Evolutionary conservation across 2,329 filamentous ascomycete species (phyloP).

Genomic region (Orbilia ellipsospora): DNA sequence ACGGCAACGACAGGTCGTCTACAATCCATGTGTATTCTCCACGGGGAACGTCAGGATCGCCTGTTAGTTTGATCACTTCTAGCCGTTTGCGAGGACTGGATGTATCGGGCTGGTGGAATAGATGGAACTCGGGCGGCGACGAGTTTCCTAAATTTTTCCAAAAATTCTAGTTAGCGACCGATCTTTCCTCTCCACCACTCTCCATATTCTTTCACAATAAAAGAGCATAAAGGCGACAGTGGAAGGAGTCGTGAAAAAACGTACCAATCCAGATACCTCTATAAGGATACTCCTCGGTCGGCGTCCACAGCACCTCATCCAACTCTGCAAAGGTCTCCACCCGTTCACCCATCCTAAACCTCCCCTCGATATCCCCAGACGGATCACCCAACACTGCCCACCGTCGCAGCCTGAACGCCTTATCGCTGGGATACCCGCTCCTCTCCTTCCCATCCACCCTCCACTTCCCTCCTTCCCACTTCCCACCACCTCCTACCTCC

Average conservation of each 20-base stretch:
- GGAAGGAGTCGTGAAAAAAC: neutral
- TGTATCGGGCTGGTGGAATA: constrained; percentile 78
- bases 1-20: constrained; percentile 71
- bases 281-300: constrained; percentile 81
- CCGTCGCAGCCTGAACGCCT: constrained; percentile 33
- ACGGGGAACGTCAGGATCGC: constrained; percentile 87
- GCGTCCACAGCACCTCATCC: constrained; percentile 78
- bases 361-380: constrained; percentile 26
- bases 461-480: constrained; percentile 24
- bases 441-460: constrained; percentile 24
- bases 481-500: neutral
- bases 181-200: no score
- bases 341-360: constrained; percentile 48
- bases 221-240: no score
- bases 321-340: constrained; percentile 74
- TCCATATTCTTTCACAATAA: no score
- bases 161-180: neutral
- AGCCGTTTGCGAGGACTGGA: constrained; percentile 69
- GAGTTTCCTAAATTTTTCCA: constrained; percentile 70
- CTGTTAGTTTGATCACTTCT: constrained; percentile 89
- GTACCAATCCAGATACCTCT: constrained; percentile 87
- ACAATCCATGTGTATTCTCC: constrained; percentile 85
- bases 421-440: constrained; percentile 31
- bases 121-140: constrained; percentile 83
- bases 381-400: constrained; percentile 39